Conservation (phyloP, 495 filamentous ascomycete species). For the Mytilinidion resinicola region DNA sequence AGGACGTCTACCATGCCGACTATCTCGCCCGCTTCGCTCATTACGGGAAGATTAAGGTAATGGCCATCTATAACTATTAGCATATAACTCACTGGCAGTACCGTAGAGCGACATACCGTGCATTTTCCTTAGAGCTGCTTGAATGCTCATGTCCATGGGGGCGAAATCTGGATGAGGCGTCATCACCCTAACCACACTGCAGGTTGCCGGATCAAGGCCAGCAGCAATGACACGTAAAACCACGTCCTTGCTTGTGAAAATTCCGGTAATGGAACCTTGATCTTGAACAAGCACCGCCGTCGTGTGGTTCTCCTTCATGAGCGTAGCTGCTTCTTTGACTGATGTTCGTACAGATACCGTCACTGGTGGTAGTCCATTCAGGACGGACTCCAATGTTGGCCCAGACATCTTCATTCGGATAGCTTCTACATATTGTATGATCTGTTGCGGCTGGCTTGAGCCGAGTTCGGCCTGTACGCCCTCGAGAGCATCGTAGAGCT, state of each 20-base stretch:
- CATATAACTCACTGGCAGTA: not conserved
- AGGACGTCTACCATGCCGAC: conserved; percentile 99
- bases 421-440: conserved; percentile 98
- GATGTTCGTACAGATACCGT: conserved; percentile 94
- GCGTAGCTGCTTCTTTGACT: conserved; percentile 83
- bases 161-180: conserved; percentile 98
- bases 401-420: conserved; percentile 95
- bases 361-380: conserved; percentile 84
- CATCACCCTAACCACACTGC: conserved; percentile 97
- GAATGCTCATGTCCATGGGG: conserved; percentile 97
- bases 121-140: conserved; percentile 97
- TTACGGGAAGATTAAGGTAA: conserved; percentile 95
- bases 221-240: conserved; percentile 97
- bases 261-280: conserved; percentile 93
- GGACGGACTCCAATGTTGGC: conserved; percentile 87
- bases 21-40: conserved; percentile 95
- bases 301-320: conserved; percentile 99
- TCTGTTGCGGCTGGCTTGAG: conserved; percentile 92
- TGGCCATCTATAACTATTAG: conserved; percentile 68
- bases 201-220: conserved; percentile 86
- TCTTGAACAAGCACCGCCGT: conserved; percentile 95
- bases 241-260: conserved; percentile 99
- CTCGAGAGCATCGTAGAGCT: conserved; percentile 94
- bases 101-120: conserved; percentile 58
- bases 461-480: conserved; percentile 98